Evolutionary conservation across 495 filamentous ascomycete species (phyloP).

Genomic region (Podospora pseudopauciseta): DNA sequence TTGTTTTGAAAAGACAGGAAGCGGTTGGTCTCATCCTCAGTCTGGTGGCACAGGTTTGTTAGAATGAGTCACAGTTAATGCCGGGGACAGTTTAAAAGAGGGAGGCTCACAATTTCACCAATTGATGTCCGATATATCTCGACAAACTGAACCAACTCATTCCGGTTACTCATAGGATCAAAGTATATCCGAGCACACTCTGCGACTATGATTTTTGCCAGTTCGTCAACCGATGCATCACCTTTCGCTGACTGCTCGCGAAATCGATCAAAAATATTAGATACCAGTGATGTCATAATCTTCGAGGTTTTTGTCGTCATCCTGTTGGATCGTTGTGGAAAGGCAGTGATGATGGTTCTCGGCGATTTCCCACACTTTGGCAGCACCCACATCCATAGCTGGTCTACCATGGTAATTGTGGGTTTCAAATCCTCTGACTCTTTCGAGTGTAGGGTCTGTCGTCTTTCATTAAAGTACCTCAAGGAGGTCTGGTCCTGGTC

Average conservation of each 20-base stretch:
- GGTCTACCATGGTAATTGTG: conserved; percentile 24
- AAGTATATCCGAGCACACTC: not conserved
- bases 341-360: not conserved
- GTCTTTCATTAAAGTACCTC: not conserved
- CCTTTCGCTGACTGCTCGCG: not conserved
- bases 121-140: not conserved
- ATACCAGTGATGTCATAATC: not conserved
- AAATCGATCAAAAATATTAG: not conserved
- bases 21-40: too few species aligned
- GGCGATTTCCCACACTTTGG: not conserved
- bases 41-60: too few species aligned
- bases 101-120: not conserved
- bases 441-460: not conserved
- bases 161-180: not conserved
- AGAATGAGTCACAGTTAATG: too few species aligned
- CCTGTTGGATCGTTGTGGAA: not conserved
- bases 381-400: conserved; percentile 25
- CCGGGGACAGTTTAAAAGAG: not conserved
- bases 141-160: not conserved
- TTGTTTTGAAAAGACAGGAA: too few species aligned
- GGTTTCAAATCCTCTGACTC: not conserved
- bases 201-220: not conserved
- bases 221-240: not conserved
- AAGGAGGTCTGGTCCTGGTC: conserved; percentile 21
- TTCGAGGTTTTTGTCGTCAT: not conserved